These are phyloP conservation scores for Collybiopsis confluens DNA, from an alignment of 768 basidiomycete species.

Conservation along the genomic window DNA sequence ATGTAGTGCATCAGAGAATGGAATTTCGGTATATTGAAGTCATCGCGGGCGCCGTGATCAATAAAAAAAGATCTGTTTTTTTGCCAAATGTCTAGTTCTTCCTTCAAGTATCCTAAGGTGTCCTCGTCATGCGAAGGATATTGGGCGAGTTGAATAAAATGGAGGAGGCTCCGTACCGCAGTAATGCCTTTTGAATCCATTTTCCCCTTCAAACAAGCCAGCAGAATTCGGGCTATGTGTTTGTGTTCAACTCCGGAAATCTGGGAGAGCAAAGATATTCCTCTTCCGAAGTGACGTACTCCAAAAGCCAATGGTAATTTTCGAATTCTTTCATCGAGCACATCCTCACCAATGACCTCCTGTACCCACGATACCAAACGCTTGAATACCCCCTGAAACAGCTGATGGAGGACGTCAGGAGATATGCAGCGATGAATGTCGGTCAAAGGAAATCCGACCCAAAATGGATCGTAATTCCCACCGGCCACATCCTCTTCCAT, in stretches of 20 bases:
- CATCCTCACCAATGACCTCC: slow-evolving; percentile 5
- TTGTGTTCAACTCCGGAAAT: neutral
- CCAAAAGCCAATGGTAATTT: neutral
- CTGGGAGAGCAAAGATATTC: neutral
- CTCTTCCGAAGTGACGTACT: neutral
- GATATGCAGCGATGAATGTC: neutral
- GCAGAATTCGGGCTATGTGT: neutral
- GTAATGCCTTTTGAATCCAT: neutral
- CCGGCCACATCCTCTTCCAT: neutral
- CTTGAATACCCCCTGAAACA: neutral
- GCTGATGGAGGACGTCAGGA: neutral
- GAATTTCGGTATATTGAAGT: slow-evolving; percentile 29
- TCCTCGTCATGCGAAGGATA: slow-evolving; percentile 5
- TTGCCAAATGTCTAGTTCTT: neutral
- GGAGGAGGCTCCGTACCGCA: slow-evolving; percentile 2
- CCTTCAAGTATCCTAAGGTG: slow-evolving; percentile 3
- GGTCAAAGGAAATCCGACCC: neutral
- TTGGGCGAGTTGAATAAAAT: slow-evolving; percentile 11
- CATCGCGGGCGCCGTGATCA: slow-evolving; percentile 14
- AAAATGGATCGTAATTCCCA: neutral
- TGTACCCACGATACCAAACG: neutral
- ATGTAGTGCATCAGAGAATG: slow-evolving; percentile 18
- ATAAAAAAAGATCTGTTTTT: neutral
- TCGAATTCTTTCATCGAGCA: neutral
- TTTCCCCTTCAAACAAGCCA: neutral